These are phyloP conservation scores for Austropuccinia psidii DNA, from an alignment of 1,284 basidiomycete genomes.

Conservation along the genomic window DNA sequence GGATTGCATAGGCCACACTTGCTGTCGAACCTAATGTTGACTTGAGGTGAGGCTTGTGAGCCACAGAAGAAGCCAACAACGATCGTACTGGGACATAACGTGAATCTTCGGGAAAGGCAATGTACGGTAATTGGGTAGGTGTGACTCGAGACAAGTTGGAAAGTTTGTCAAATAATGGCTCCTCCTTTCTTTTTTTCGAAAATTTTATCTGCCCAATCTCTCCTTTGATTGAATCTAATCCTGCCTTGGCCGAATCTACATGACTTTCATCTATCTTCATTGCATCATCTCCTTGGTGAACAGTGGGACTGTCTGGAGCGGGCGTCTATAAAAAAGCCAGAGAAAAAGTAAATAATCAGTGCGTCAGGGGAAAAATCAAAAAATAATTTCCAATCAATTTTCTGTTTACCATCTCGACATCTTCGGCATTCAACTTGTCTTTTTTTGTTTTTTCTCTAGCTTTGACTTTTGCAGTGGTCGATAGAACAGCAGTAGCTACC, in stretches of 20 bases:
- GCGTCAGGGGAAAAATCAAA: neutral
- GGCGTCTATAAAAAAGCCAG: slow-evolving; percentile 13
- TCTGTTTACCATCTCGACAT: slow-evolving; percentile 65
- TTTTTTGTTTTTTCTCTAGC: slow-evolving; percentile 72
- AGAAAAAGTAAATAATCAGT: neutral
- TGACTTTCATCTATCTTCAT: slow-evolving; percentile 36
- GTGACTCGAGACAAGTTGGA: slow-evolving; percentile 89
- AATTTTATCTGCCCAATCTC: slow-evolving; percentile 16
- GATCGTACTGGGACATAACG: slow-evolving; percentile 86
- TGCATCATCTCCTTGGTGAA: slow-evolving; percentile 7
- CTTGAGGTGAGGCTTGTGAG: neutral
- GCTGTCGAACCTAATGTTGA: neutral
- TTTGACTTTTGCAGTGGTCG: slow-evolving; percentile 87
- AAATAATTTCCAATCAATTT: neutral
- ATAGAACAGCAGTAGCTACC: slow-evolving; percentile 82
- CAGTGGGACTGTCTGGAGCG: slow-evolving; percentile 31
- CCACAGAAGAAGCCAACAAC: slow-evolving; percentile 53
- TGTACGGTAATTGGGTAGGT: slow-evolving; percentile 74
- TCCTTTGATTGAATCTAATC: slow-evolving; percentile 37
- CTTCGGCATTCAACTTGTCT: slow-evolving; percentile 61
- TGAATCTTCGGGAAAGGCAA: slow-evolving; percentile 68
- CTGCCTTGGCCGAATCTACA: slow-evolving; percentile 47
- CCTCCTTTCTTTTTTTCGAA: slow-evolving; percentile 56
- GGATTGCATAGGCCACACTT: slow-evolving; percentile 16
- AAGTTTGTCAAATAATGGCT: slow-evolving; percentile 67